A percentile compares a stretch with the other conserved stretches of the same genome.
phyloP scores from a whole-genome alignment of 257 asterid genomes.

The Plectranthus barbatus region DNA sequence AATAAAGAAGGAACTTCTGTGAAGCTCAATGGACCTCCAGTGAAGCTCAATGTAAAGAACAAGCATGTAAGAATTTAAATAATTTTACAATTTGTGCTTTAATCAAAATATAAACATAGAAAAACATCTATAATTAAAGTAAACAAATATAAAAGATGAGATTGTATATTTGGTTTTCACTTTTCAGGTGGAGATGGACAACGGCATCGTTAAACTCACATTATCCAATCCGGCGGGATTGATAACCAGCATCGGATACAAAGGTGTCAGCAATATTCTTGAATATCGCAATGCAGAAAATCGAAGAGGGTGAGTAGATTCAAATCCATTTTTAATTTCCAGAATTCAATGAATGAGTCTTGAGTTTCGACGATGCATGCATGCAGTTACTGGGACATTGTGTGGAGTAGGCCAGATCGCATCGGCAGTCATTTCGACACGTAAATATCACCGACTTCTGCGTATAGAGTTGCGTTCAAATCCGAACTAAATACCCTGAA shows the following conservation, averaged over 20 bases:
- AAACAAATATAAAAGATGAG: too few species aligned
- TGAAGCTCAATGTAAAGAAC: conserved; percentile 18
- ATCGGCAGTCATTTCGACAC: conserved; percentile 17
- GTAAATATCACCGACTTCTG: conserved; percentile 7
- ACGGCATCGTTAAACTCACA: conserved; percentile 40
- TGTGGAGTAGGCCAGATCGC: conserved; percentile 42
- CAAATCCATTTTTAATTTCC: too few species aligned
- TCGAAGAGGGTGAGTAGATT: conserved; percentile 36
- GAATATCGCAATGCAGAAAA: conserved; percentile 19
- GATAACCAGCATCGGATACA: conserved; percentile 33
- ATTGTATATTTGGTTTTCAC: too few species aligned
- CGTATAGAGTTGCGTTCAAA: too few species aligned
- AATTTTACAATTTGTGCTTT: not conserved
- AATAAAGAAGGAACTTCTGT: not conserved
- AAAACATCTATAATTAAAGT: too few species aligned
- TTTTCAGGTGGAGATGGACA: conserved; percentile 48
- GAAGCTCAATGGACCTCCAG: conserved; percentile 3
- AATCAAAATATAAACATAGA: too few species aligned
- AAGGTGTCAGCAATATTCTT: conserved; percentile 39
- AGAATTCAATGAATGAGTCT: too few species aligned
- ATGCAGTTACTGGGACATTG: conserved; percentile 63
- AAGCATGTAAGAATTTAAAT: conserved; percentile 18
- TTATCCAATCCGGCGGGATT: conserved; percentile 41
- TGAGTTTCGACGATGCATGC: too few species aligned
- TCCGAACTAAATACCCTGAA: too few species aligned